These are phyloP conservation scores for Eimeria zaria DNA, from an alignment of 169 alveolate genomes.

Conservation along the genomic window DNA sequence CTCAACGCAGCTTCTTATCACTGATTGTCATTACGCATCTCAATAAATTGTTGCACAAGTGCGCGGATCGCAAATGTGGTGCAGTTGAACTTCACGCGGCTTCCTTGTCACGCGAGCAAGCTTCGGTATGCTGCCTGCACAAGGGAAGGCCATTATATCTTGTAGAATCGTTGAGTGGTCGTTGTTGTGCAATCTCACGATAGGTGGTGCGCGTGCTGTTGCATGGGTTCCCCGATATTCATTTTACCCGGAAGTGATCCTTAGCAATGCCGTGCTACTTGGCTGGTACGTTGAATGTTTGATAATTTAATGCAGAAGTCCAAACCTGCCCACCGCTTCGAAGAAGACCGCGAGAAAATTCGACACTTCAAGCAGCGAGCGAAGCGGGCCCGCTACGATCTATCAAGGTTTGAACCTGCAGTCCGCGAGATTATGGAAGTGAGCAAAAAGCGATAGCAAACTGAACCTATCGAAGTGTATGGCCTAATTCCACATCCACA, in stretches of 20 bases:
- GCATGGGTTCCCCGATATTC: background rate
- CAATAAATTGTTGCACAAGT: background rate
- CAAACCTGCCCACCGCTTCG: slow-evolving; percentile 80
- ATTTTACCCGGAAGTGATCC: background rate
- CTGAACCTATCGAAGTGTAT: background rate
- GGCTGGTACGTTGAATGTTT: background rate
- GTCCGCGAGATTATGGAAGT: slow-evolving; percentile 84
- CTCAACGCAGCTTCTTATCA: background rate
- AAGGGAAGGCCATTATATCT: background rate
- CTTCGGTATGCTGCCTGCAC: slow-evolving; percentile 9
- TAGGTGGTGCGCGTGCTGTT: background rate
- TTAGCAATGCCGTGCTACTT: background rate
- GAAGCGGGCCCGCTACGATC: slow-evolving; percentile 71
- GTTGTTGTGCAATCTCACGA: background rate
- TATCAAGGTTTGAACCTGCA: slow-evolving; percentile 86
- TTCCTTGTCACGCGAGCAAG: slow-evolving; percentile 55
- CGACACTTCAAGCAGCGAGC: slow-evolving; percentile 83
- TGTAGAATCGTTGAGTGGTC: background rate
- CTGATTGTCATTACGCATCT: background rate
- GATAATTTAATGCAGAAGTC: slow-evolving; percentile 61
- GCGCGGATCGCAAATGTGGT: background rate
- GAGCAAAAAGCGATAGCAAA: background rate
- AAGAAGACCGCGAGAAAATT: slow-evolving; percentile 68
- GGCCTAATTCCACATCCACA: background rate
- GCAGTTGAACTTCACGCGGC: slow-evolving; percentile 71